These are phyloP conservation scores for Diaporthe sp. DNA, from an alignment of 2,329 filamentous ascomycete species.

Conservation along the genomic window DNA sequence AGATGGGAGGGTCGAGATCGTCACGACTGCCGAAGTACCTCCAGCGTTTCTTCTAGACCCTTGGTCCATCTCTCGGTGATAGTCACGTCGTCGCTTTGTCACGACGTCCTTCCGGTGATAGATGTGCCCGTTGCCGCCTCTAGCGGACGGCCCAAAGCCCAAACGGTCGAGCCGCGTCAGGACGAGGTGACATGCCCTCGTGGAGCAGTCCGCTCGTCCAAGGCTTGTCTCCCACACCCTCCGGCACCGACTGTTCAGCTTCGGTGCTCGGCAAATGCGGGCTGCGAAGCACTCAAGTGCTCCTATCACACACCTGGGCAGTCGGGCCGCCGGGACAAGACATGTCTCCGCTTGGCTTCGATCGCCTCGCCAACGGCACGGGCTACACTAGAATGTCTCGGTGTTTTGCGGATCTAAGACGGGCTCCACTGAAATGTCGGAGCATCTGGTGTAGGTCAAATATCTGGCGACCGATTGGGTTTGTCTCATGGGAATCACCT, in stretches of 20 bases:
- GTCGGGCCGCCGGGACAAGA: slow-evolving; percentile 20
- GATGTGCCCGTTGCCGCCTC: not conserved
- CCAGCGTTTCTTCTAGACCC: not conserved
- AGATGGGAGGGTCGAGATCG: not conserved
- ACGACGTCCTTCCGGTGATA: not conserved
- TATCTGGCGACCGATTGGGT: not conserved
- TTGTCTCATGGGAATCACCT: not conserved
- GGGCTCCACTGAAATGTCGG: not conserved
- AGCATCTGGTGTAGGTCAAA: not conserved
- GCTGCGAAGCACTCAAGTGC: not conserved
- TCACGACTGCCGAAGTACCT: not conserved
- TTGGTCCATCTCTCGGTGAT: not conserved
- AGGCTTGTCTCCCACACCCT: not conserved
- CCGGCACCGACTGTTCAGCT: not conserved
- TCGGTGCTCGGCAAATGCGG: not conserved
- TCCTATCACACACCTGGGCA: not conserved
- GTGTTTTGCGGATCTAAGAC: not conserved
- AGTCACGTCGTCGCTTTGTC: not conserved
- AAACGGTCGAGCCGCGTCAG: not conserved
- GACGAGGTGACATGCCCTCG: not conserved
- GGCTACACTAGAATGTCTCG: not conserved
- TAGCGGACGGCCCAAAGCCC: not conserved
- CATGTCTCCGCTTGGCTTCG: not conserved
- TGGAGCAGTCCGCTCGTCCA: not conserved
- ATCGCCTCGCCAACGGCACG: not conserved